Evolutionary conservation across 352 stramenopile genomes (phyloP).

Genomic region (Salisapilia sapeloensis): DNA sequence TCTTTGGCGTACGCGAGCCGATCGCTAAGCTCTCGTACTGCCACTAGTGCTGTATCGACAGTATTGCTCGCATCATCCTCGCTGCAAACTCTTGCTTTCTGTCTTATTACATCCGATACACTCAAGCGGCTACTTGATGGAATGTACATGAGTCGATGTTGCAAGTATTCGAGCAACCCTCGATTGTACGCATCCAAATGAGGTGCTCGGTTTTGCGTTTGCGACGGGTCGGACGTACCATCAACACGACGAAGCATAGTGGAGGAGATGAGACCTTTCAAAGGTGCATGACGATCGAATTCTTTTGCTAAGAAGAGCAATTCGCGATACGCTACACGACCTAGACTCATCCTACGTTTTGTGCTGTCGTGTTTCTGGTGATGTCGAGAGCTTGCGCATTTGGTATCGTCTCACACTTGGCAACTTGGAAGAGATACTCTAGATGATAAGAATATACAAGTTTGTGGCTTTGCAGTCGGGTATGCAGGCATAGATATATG

Average conservation of each 20-base stretch:
- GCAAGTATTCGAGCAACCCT: conserved; percentile 24
- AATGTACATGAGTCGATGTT: conserved; percentile 46
- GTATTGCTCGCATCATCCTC: conserved; percentile 3
- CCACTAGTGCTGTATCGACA: conserved; percentile 48
- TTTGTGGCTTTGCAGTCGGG: background rate
- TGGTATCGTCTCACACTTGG: background rate
- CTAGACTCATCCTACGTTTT: conserved; percentile 18
- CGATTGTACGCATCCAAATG: conserved; percentile 52
- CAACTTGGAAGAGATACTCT: background rate
- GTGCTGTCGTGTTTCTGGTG: background rate
- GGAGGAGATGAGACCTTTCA: conserved; percentile 44
- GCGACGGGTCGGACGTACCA: no score
- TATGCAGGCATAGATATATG: background rate
- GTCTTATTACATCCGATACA: conserved; percentile 23
- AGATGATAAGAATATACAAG: background rate
- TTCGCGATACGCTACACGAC: conserved; percentile 46
- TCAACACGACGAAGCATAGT: conserved; percentile 36
- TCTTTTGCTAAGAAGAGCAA: conserved; percentile 26
- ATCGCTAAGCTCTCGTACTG: conserved; percentile 37
- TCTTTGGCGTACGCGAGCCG: conserved; percentile 22
- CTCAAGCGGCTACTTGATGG: conserved; percentile 17
- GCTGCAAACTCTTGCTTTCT: background rate
- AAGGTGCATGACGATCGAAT: conserved; percentile 32
- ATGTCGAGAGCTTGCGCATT: background rate
- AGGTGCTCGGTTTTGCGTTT: conserved; percentile 14